A percentile compares a stretch with the other conserved stretches of the same genome.
phyloP scores from a whole-genome alignment of 495 filamentous ascomycete genomes.

The Pyrenopolyporus hunteri region DNA sequence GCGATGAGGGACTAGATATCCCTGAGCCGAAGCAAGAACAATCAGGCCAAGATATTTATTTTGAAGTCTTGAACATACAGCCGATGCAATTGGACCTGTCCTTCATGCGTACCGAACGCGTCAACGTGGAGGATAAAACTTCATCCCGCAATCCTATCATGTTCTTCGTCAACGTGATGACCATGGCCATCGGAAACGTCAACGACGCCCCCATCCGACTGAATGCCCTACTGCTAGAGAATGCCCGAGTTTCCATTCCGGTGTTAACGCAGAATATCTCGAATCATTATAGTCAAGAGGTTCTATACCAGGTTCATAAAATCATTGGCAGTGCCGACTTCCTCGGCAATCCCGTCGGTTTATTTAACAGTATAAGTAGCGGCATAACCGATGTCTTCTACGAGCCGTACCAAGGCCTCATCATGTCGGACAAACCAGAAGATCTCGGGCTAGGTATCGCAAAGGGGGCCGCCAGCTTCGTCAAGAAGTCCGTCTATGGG shows the following conservation, averaged over 20 bases:
- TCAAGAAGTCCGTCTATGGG: slow-evolving; percentile 98
- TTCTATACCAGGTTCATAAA: slow-evolving; percentile 93
- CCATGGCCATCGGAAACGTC: slow-evolving; percentile 98
- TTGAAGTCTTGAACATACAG: slow-evolving; percentile 94
- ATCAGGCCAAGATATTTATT: slow-evolving; percentile 90
- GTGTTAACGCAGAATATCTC: slow-evolving; percentile 83
- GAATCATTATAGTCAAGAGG: slow-evolving; percentile 94
- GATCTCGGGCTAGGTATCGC: slow-evolving; percentile 94
- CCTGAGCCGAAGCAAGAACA: slow-evolving; percentile 88
- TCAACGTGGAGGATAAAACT: slow-evolving; percentile 94
- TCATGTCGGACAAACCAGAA: slow-evolving; percentile 93
- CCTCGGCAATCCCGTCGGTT: slow-evolving; percentile 95
- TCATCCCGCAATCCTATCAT: slow-evolving; percentile 91
- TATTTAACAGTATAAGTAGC: slow-evolving; percentile 98
- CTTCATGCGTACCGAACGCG: slow-evolving; percentile 93
- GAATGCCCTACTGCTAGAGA: slow-evolving; percentile 93
- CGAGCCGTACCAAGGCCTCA: slow-evolving; percentile 96
- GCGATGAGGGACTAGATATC: slow-evolving; percentile 87
- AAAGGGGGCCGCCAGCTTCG: slow-evolving; percentile 93
- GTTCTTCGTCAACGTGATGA: slow-evolving; percentile 98
- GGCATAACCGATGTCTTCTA: slow-evolving; percentile 98
- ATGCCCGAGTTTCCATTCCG: slow-evolving; percentile 86
- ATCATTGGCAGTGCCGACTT: slow-evolving; percentile 97
- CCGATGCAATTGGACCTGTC: slow-evolving; percentile 98
- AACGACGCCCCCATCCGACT: slow-evolving; percentile 94